Evolutionary conservation across 768 basidiomycete species (phyloP).

Genomic region (Zangia roseola): DNA sequence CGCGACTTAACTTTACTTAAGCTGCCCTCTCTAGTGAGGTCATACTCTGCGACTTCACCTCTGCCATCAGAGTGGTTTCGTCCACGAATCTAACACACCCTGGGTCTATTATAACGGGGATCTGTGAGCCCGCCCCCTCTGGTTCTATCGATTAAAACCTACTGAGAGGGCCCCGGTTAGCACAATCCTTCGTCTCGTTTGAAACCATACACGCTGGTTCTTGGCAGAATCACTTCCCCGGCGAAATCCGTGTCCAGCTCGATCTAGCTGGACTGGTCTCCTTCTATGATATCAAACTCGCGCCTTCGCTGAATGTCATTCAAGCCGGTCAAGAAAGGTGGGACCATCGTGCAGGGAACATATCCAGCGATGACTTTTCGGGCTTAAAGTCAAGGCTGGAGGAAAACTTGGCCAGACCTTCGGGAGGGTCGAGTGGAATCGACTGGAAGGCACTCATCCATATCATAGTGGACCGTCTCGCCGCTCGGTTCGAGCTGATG

Average conservation of each 20-base stretch:
- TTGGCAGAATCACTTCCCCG: conserved; percentile 21
- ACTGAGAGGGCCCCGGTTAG: background rate
- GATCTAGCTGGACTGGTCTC: conserved; percentile 3
- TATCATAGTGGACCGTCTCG: conserved; percentile 32
- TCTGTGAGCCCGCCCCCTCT: background rate
- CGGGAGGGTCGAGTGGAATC: conserved; percentile 23
- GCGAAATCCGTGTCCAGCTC: conserved; percentile 21
- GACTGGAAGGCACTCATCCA: conserved; percentile 33
- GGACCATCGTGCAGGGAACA: conserved; percentile 15
- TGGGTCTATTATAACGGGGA: too few species aligned
- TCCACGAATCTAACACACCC: too few species aligned
- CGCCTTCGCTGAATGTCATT: conserved; percentile 7
- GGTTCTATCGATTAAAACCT: background rate
- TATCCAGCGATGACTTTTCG: conserved; percentile 11
- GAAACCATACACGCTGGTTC: conserved; percentile 16
- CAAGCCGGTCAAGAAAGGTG: conserved; percentile 11
- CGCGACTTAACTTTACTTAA: too few species aligned
- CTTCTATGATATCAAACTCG: conserved; percentile 9
- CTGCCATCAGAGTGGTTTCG: conserved; percentile 40
- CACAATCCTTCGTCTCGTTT: background rate
- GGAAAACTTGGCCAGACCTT: conserved; percentile 2
- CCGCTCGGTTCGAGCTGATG: conserved; percentile 29
- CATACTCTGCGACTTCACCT: conserved; percentile 47
- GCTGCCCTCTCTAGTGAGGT: conserved; percentile 47
- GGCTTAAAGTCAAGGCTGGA: background rate